These are phyloP conservation scores for Phytophthora pseudosyringae DNA, from an alignment of 352 stramenopile genomes.

Conservation along the genomic window DNA sequence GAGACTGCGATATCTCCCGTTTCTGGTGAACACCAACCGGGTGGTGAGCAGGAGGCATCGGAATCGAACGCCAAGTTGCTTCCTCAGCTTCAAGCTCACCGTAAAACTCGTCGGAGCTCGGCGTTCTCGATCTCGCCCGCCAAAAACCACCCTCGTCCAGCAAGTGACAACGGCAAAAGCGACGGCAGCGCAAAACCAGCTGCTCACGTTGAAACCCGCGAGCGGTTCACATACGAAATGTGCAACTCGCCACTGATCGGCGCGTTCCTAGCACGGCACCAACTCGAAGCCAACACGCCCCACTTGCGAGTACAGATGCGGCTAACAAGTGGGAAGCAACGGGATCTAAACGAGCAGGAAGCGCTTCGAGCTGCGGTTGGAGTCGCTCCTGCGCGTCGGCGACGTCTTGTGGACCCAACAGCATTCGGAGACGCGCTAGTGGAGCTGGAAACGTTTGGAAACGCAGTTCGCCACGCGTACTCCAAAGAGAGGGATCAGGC, in stretches of 20 bases:
- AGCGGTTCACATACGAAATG: slow-evolving; percentile 67
- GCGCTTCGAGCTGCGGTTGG: slow-evolving; percentile 47
- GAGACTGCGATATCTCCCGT: not conserved
- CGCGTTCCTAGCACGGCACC: slow-evolving; percentile 57
- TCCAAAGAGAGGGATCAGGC: slow-evolving; percentile 51
- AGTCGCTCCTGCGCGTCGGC: slow-evolving; percentile 40
- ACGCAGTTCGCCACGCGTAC: slow-evolving; percentile 55
- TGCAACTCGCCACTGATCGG: slow-evolving; percentile 71
- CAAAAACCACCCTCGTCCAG: slow-evolving; percentile 3
- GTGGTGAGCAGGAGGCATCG: slow-evolving; percentile 1
- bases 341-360: slow-evolving; percentile 51
- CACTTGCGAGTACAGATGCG: slow-evolving; percentile 62
- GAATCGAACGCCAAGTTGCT: slow-evolving; percentile 16
- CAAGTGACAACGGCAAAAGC: not conserved
- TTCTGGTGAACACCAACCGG: slow-evolving; percentile 1
- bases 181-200: not conserved
- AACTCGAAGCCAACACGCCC: slow-evolving; percentile 54
- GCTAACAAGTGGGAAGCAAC: slow-evolving; percentile 58
- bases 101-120: slow-evolving; percentile 22
- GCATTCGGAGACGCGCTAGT: slow-evolving; percentile 55
- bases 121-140: slow-evolving; percentile 28
- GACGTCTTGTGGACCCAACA: slow-evolving; percentile 55
- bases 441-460: slow-evolving; percentile 65
- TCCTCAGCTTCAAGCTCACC: slow-evolving; percentile 12
- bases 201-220: slow-evolving; percentile 48